Evolutionary conservation across 2,329 filamentous ascomycete species (phyloP).

Genomic region (Teratosphaeria epicoccoides): DNA sequence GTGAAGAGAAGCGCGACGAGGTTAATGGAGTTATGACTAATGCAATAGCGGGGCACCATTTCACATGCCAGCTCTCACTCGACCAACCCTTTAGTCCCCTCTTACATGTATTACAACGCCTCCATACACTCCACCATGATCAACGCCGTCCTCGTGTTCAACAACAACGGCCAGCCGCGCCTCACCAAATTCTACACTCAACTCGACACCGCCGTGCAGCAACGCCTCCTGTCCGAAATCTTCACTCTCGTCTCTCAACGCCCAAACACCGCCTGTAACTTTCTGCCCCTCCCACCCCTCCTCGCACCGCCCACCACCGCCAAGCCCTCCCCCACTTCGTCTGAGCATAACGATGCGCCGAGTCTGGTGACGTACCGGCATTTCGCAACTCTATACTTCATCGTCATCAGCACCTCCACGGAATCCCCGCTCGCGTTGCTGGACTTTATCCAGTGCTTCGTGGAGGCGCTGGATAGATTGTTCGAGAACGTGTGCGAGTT

Average conservation of each 20-base stretch:
- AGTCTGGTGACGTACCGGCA: constrained; percentile 95
- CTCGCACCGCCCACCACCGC: constrained; percentile 14
- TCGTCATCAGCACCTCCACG: constrained; percentile 91
- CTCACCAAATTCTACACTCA: constrained; percentile 99
- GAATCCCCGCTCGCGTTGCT: constrained; percentile 92
- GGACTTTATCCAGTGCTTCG: constrained; percentile 95
- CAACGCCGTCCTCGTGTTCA: constrained; percentile 97
- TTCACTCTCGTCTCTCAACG: constrained; percentile 91
- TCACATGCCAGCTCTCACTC: too few species aligned
- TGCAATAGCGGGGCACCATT: too few species aligned
- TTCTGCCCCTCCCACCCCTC: constrained; percentile 54
- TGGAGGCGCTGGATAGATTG: constrained; percentile 84
- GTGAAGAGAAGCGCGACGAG: too few species aligned
- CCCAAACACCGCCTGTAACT: constrained; percentile 88
- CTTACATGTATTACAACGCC: too few species aligned
- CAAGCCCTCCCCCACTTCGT: constrained; percentile 29
- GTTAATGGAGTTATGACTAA: too few species aligned
- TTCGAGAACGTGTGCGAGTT: constrained; percentile 99
- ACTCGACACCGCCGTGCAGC: constrained; percentile 92
- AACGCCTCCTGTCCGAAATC: constrained; percentile 93
- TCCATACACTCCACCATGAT: constrained; percentile 58
- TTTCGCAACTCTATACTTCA: constrained; percentile 97
- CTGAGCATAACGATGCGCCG: constrained; percentile 72
- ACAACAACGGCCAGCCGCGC: constrained; percentile 91
- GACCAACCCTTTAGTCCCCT: too few species aligned